Evolutionary conservation across 768 basidiomycete genomes (phyloP), one percentile per base, ranked within the genome.

Genomic region (Strobilomyces echinocephalus): DNA sequence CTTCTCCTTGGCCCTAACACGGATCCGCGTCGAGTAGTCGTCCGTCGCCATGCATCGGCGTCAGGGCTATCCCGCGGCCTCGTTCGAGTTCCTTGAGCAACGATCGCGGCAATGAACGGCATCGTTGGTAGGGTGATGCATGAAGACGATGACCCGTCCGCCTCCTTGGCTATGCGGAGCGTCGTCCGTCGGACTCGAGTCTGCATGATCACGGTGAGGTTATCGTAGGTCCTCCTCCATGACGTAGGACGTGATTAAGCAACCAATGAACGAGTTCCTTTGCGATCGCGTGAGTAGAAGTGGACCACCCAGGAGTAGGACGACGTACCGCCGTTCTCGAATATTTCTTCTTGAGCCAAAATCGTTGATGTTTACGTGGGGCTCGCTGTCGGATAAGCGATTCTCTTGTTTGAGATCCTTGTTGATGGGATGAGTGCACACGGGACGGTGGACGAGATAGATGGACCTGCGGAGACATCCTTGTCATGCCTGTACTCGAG

Each of bases 401-500:
- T n/a, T n/a, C n/a, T n/a, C n/a, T n/a, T n/a, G n/a, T n/a, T n/a
- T n/a, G n/a, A n/a, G 77, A 67, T 97, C 97, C 70, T 89, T 88
- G 88, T 67, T 91, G 43, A 54, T 44, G 30, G 16, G 33, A 55
- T 38, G 34, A 41, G 41, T 53, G 57, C 45, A 50, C 53, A 51
- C 56, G 58, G 33, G 53, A 60, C 43, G 50, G 10, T 33, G 11
- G 46, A 54, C 26, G 44, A 33, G n/a, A 45, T 50, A 45, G 36
- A 50, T 72, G 40, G 46, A 83, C 77, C 95, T 86, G 65, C 98
- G 97, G 43, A 95, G 49, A 98, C 85, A 5, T 89, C 89, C 60
- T 87, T 88, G 49, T n/a, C n/a, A n/a, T n/a, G n/a, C n/a, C n/a
- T n/a, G n/a, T n/a, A n/a, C n/a, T n/a, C n/a, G n/a, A n/a, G n/a